Conservation (phyloP, 2,329 filamentous ascomycete species). For the Domatiomyces catenatus region DNA sequence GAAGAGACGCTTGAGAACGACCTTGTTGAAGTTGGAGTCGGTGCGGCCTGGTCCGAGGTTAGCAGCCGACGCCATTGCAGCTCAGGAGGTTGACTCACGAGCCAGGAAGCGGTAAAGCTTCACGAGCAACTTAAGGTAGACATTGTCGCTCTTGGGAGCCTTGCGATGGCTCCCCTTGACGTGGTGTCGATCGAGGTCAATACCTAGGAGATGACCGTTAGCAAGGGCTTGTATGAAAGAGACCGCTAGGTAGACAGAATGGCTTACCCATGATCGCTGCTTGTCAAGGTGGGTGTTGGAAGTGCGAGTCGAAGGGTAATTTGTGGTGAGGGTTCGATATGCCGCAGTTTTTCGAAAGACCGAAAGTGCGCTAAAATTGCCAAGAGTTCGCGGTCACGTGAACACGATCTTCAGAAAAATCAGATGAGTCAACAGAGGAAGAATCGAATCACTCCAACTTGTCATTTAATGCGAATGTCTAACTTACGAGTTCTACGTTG, state of each 20-base stretch:
- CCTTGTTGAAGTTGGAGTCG: conserved; percentile 97
- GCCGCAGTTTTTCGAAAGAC: neutral
- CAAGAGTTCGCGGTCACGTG: neutral
- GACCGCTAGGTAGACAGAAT: neutral
- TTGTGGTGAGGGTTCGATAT: neutral
- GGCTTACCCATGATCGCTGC: neutral
- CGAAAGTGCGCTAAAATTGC: neutral
- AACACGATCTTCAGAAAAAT: neutral
- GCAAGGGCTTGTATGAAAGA: neutral
- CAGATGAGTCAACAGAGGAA: too few species aligned
- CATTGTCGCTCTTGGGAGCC: conserved; percentile 96
- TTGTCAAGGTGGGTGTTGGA: neutral
- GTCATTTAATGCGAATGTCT: too few species aligned
- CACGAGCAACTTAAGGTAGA: conserved; percentile 91
- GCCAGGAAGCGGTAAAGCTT: conserved; percentile 97
- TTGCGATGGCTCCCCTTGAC: conserved; percentile 62
- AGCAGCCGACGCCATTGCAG: conserved; percentile 4
- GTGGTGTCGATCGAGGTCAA: conserved; percentile 47
- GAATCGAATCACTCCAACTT: too few species aligned
- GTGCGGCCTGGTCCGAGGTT: conserved; percentile 55
- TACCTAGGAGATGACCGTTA: conserved; percentile 24
- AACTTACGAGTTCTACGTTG: too few species aligned
- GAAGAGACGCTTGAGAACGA: conserved; percentile 90
- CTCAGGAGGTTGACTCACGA: conserved; percentile 46
- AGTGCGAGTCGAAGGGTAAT: neutral